A percentile compares a stretch with the other conserved stretches of the same genome.
Evolutionary conservation across 306 rosid species (phyloP).

Genomic region (Potentilla sterilis): DNA sequence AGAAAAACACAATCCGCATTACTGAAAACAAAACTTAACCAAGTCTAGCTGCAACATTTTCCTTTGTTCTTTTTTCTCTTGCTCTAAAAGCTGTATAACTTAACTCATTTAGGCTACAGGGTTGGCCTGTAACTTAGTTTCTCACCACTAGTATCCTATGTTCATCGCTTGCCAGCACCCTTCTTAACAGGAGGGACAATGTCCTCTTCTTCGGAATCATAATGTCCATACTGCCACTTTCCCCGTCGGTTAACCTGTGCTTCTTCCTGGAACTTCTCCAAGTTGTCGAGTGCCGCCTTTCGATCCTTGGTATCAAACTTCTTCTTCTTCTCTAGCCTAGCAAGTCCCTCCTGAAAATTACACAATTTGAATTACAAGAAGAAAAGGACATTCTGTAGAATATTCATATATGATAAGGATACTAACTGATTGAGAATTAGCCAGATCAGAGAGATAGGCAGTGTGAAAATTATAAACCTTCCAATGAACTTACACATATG

Average conservation of each 20-base stretch:
- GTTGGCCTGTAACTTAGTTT: constrained; percentile 36
- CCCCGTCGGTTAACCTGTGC: constrained; percentile 68
- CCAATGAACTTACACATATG: neutral
- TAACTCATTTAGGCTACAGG: constrained; percentile 27
- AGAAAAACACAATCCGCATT: constrained; percentile 19
- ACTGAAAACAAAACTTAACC: constrained; percentile 51
- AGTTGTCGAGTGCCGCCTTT: constrained; percentile 58
- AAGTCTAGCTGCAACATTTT: constrained; percentile 43
- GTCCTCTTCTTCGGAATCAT: constrained; percentile 88
- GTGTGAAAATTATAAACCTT: neutral
- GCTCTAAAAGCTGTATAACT: constrained; percentile 49
- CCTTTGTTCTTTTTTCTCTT: constrained; percentile 10
- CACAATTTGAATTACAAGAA: constrained; percentile 3
- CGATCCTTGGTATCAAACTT: constrained; percentile 75
- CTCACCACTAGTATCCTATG: constrained; percentile 17
- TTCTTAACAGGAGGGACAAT: constrained; percentile 60
- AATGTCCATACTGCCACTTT: constrained; percentile 92
- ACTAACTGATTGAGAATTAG: neutral
- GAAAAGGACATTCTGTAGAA: neutral
- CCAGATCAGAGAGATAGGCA: neutral
- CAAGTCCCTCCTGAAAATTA: constrained; percentile 85
- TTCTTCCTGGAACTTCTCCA: constrained; percentile 80
- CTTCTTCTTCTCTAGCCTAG: constrained; percentile 68
- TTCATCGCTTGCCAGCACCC: constrained; percentile 60
- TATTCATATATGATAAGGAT: neutral